phyloP scores from a whole-genome alignment of 1,284 basidiomycete species.

The Tilletia horrida region DNA sequence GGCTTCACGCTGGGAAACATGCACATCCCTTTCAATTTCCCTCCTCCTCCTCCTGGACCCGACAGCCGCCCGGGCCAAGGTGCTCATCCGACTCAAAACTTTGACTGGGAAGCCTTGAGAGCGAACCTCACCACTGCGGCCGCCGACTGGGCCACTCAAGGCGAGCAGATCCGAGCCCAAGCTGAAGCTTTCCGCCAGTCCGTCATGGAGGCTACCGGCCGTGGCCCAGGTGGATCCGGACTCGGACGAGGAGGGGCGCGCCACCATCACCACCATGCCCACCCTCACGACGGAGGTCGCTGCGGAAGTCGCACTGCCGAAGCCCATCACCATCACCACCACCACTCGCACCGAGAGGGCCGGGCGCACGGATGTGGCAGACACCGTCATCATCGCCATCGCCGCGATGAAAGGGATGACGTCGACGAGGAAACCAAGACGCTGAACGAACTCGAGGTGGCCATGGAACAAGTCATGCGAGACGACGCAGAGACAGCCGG shows the following conservation, averaged over 20 bases:
- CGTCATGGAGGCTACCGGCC: no score
- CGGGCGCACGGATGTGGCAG: background rate
- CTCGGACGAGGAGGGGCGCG: background rate
- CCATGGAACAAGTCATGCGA: slow-evolving; percentile 9
- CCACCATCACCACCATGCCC: background rate
- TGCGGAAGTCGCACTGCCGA: background rate
- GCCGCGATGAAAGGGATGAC: background rate
- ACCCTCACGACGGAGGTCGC: background rate
- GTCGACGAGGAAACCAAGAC: background rate
- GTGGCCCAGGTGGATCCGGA: no score
- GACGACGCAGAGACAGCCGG: background rate
- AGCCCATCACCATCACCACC: background rate
- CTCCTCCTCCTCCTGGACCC: background rate
- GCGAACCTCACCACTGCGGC: no score
- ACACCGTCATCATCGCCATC: background rate
- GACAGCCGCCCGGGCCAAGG: no score
- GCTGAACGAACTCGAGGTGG: background rate
- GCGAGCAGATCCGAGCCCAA: no score
- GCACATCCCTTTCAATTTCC: slow-evolving; percentile 1
- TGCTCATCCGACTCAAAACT: no score
- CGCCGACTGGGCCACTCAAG: no score
- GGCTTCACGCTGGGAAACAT: slow-evolving; percentile 2
- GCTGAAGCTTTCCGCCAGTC: no score
- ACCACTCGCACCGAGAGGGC: background rate
- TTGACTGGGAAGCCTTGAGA: no score